These are phyloP conservation scores for Physcomitrellopsis africana DNA, from an alignment of 225 moss, liverwort and hornwort genomes.

Conservation along the genomic window DNA sequence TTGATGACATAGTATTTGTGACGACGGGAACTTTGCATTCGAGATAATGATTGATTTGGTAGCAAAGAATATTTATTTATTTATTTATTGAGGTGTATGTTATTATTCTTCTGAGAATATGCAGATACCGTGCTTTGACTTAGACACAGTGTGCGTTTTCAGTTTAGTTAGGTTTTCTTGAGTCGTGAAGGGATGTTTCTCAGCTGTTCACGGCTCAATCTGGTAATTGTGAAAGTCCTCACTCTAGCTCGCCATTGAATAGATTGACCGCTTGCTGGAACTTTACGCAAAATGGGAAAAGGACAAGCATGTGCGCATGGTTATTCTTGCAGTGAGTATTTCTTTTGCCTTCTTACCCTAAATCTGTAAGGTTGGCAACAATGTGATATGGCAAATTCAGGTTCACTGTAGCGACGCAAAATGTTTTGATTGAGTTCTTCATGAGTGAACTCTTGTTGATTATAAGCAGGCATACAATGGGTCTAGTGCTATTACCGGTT, in stretches of 20 bases:
- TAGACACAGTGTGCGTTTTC: background rate
- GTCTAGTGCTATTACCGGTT: background rate
- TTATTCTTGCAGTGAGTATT: slow-evolving; percentile 77
- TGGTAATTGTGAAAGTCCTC: slow-evolving; percentile 17
- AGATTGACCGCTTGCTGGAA: slow-evolving; percentile 74
- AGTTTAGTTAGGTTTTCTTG: background rate
- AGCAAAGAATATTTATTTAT: background rate
- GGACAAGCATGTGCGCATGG: slow-evolving; percentile 90
- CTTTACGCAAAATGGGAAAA: slow-evolving; percentile 91
- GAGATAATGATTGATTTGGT: background rate
- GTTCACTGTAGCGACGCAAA: background rate
- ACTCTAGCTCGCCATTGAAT: slow-evolving; percentile 6
- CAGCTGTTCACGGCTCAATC: background rate
- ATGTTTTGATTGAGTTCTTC: background rate
- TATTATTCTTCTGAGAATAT: slow-evolving; percentile 1
- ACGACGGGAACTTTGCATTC: background rate
- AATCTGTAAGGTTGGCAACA: slow-evolving; percentile 6
- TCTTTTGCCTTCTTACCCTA: background rate
- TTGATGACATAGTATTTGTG: background rate
- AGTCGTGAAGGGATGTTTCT: slow-evolving; percentile 17
- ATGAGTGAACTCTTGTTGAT: background rate
- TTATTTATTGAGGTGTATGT: background rate
- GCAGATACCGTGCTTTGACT: background rate
- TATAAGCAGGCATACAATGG: background rate
- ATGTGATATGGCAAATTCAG: slow-evolving; percentile 6